phyloP scores from a whole-genome alignment of 768 basidiomycete species.

The Pisolithus sp. region DNA sequence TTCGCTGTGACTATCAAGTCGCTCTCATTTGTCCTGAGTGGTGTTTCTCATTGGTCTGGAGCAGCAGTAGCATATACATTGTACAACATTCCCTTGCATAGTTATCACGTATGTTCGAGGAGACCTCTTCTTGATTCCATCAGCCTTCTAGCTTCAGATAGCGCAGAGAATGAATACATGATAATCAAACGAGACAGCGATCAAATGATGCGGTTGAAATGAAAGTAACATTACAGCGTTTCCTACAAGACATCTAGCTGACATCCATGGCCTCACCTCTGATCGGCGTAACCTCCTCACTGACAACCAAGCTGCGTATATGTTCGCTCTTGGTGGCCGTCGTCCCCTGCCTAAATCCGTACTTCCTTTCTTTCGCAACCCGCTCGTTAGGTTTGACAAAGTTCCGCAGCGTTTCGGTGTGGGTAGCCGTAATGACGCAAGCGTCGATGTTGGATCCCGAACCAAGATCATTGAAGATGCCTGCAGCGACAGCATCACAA shows the following conservation, averaged over 20 bases:
- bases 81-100: constrained; percentile 15
- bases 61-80: constrained; percentile 5
- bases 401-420: constrained; percentile 92
- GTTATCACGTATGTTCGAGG: too few relatives aligned
- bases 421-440: constrained; percentile 81
- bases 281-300: constrained; percentile 56
- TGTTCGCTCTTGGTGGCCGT: constrained; percentile 85
- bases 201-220: neutral
- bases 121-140: too few relatives aligned
- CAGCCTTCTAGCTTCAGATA: too few relatives aligned
- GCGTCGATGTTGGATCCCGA: constrained; percentile 99
- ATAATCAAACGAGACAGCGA: too few relatives aligned
- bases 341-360: constrained; percentile 75
- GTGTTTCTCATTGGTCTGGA: neutral
- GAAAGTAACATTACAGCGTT: constrained; percentile 5
- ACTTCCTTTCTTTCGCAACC: constrained; percentile 64
- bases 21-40: neutral
- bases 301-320: constrained; percentile 64
- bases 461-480: constrained; percentile 99
- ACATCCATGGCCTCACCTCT: constrained; percentile 77
- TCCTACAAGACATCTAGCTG: constrained; percentile 36
- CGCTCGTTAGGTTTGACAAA: constrained; percentile 88
- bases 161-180: too few relatives aligned
- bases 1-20: neutral
- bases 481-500: constrained; percentile 80